Evolutionary conservation across 106 monocot genomes (phyloP).

Genomic region (Iris macrosiphon): DNA sequence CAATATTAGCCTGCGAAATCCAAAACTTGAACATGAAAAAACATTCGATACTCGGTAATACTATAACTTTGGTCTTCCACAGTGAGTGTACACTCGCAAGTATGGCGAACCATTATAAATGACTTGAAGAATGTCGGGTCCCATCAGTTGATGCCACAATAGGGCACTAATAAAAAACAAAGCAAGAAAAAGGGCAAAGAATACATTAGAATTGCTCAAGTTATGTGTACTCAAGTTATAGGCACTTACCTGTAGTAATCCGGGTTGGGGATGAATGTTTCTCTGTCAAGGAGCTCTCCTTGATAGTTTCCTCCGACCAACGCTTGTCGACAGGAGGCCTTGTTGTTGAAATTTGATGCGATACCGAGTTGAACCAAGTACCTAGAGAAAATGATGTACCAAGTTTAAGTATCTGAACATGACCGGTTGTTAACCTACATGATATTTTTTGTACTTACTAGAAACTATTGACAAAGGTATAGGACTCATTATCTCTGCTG

Average conservation of each 20-base stretch:
- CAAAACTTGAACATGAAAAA: too few relatives aligned
- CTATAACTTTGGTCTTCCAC: constrained; percentile 36
- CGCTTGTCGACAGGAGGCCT: constrained; percentile 39
- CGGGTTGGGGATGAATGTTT: constrained; percentile 35
- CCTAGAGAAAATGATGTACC: constrained; percentile 5
- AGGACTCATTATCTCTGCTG: constrained; percentile 33
- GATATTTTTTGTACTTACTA: constrained; percentile 27
- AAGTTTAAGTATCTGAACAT: neutral
- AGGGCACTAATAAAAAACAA: constrained; percentile 28
- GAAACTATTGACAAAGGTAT: constrained; percentile 39
- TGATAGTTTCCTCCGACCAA: constrained; percentile 48
- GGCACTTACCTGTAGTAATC: constrained; percentile 39
- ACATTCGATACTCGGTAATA: neutral
- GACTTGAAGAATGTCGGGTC: constrained; percentile 30
- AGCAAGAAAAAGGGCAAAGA: too few relatives aligned
- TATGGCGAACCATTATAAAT: constrained; percentile 31
- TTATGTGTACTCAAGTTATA: too few relatives aligned
- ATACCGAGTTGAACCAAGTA: constrained; percentile 36
- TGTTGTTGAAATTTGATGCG: constrained; percentile 18
- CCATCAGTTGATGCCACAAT: constrained; percentile 35
- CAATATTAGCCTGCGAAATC: too few relatives aligned
- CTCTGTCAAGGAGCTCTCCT: constrained; percentile 32
- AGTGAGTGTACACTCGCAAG: constrained; percentile 54
- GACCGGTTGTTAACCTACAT: neutral
- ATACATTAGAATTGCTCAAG: too few relatives aligned